Evolutionary conservation across 768 basidiomycete species (phyloP).

Genomic region (Leccinum subtestaceum): DNA sequence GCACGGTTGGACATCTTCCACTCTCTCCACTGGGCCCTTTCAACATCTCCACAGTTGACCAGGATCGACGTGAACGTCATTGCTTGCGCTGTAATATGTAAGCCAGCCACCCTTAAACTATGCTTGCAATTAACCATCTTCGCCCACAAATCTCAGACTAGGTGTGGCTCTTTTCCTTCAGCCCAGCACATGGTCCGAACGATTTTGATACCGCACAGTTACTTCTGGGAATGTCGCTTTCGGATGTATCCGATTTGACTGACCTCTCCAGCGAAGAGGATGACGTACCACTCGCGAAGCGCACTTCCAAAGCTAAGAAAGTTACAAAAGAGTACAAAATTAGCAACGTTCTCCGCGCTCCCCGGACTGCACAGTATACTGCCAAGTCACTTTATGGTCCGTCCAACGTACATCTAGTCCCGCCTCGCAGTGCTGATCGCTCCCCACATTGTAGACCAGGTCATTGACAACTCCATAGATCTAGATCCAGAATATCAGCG

Average conservation of each 20-base stretch:
- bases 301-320: conserved; percentile 23
- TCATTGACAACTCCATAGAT: conserved; percentile 45
- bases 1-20: background rate
- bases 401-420: background rate
- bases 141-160: background rate
- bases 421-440: background rate
- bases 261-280: conserved; percentile 44
- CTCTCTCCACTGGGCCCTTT: background rate
- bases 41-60: background rate
- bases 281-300: conserved; percentile 27
- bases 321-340: conserved; percentile 31
- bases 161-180: background rate
- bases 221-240: conserved; percentile 30
- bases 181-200: background rate
- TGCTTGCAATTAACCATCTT: background rate
- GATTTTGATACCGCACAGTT: background rate
- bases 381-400: conserved; percentile 44
- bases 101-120: background rate
- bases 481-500: conserved; percentile 68
- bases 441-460: conserved; percentile 38
- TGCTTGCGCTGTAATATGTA: background rate
- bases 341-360: conserved; percentile 34
- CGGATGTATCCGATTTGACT: conserved; percentile 47
- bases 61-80: background rate
- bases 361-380: conserved; percentile 41